Conservation (phyloP, 1,284 basidiomycete species). For the Ustilago trichophora region DNA sequence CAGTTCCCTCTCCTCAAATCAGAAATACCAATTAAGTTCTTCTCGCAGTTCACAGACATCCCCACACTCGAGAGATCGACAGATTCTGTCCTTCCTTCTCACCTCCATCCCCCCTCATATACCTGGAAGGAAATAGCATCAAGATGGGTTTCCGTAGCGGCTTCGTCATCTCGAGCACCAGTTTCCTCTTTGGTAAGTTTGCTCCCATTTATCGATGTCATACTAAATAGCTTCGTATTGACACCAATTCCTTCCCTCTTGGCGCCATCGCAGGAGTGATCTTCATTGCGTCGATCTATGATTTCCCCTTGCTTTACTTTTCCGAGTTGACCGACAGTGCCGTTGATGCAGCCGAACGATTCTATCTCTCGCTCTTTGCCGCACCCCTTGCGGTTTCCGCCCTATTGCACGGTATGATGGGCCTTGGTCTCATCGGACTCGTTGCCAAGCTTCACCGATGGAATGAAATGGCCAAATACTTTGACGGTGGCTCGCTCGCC, state of each 20-base stretch:
- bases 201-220: too few species aligned
- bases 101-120: neutral
- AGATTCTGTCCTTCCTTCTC: too few species aligned
- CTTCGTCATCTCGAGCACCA: conserved; percentile 58
- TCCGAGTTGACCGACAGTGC: conserved; percentile 11
- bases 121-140: conserved; percentile 6
- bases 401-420: conserved; percentile 62
- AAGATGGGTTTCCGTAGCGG: conserved; percentile 66
- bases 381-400: conserved; percentile 57
- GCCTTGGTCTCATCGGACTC: conserved; percentile 59
- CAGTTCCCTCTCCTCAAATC: too few species aligned
- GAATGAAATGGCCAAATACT: conserved; percentile 65
- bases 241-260: neutral
- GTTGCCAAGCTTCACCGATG: conserved; percentile 63
- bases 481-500: conserved; percentile 59
- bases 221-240: too few species aligned
- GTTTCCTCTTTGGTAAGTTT: conserved; percentile 58
- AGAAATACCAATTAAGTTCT: too few species aligned
- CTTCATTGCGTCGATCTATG: conserved; percentile 61
- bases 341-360: conserved; percentile 53
- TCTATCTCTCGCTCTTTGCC: conserved; percentile 61
- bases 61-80: too few species aligned
- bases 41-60: too few species aligned
- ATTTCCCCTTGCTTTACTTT: conserved; percentile 62
- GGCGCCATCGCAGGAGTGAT: conserved; percentile 44